These are phyloP conservation scores for Ceratocystis diversiconidia DNA, from an alignment of 2,329 filamentous ascomycete genomes.

Conservation along the genomic window DNA sequence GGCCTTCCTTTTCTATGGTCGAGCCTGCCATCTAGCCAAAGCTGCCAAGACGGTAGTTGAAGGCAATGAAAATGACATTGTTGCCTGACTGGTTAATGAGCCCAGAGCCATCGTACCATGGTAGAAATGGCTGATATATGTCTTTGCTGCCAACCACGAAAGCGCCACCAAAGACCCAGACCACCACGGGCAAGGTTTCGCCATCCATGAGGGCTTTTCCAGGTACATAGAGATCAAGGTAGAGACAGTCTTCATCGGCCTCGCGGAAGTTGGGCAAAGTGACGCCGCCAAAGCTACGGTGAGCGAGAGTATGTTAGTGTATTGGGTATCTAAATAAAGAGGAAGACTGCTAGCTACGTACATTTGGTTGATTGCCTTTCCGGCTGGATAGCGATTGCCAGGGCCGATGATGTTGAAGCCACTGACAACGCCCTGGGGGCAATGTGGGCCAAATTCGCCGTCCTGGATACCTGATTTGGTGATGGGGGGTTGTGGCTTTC, in stretches of 20 bases:
- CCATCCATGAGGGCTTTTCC: constrained; percentile 28
- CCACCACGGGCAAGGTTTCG: constrained; percentile 29
- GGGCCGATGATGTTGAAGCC: constrained; percentile 25
- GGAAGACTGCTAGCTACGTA: constrained; percentile 6
- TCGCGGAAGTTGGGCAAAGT: constrained; percentile 24
- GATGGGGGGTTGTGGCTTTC: constrained; percentile 28
- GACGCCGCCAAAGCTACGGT: constrained; percentile 23
- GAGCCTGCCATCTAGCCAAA: constrained; percentile 35
- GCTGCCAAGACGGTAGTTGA: constrained; percentile 36
- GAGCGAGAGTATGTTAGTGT: not conserved
- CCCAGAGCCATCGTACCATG: constrained; percentile 29
- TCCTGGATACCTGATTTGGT: constrained; percentile 15
- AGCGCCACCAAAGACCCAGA: constrained; percentile 34
- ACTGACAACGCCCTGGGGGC: constrained; percentile 19
- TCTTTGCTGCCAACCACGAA: constrained; percentile 32
- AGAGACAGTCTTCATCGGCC: constrained; percentile 34
- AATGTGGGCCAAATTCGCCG: constrained; percentile 16
- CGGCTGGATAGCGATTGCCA: constrained; percentile 25
- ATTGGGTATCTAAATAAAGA: not conserved
- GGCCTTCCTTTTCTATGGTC: constrained; percentile 29
- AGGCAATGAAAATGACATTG: constrained; percentile 32
- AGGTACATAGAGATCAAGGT: constrained; percentile 36
- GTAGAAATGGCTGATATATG: constrained; percentile 24
- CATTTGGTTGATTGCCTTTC: constrained; percentile 26
- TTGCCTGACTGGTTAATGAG: constrained; percentile 26